Base-by-base conservation (phyloP, 164 flowering plant species). In the Sextonia rubra region DNA sequence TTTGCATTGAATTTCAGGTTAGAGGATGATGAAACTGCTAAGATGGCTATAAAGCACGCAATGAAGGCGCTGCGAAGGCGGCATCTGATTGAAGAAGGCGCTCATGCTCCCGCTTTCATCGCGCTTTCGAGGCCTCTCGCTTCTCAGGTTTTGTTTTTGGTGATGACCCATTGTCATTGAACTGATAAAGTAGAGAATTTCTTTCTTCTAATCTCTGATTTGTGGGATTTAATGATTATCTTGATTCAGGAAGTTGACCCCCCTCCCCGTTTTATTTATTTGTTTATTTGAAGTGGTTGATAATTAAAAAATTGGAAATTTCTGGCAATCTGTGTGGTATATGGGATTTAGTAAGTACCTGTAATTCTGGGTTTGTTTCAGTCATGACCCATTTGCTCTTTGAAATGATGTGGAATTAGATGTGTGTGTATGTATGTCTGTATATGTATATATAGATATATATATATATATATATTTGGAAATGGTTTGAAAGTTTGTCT, bases 11-110 rank as follows among this genome's bases (percentile, higher is more conserved):
- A 49, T 69, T 73, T 67, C 74, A 91, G 92, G 93, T 81, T 83
- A 18, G 79, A 52, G n/a, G 58, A 81, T 67, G 90, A 90, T 12
- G 88, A 87, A 74, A 72, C 78, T 24, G 94, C 90, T 20, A 76
- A 60, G 74, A 83, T 73, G 25, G 94, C 98, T 14, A 90, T 92
- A 60, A 85, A 80, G 62, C 89, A 91, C 72, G 97, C 98, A n/a
- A 24, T 93, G 71, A 93, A 76, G 76, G 97, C 97, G 44, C 84
- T 95, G 25, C 76, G 86, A 68, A 85, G 88, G 82, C 89, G 98
- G 65, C 96, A 89, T 86, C 80, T 87, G 71, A 76, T 88, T 1
- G 99, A 95, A 80, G 98, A 93, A 82, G 99, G 86, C 14, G 97
- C 99, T 77, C 99, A 95, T 80, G 86, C 83, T 47, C 97, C 99